Conservation (phyloP, 1,284 basidiomycete species). For the Stygiomarasmius scandens region DNA sequence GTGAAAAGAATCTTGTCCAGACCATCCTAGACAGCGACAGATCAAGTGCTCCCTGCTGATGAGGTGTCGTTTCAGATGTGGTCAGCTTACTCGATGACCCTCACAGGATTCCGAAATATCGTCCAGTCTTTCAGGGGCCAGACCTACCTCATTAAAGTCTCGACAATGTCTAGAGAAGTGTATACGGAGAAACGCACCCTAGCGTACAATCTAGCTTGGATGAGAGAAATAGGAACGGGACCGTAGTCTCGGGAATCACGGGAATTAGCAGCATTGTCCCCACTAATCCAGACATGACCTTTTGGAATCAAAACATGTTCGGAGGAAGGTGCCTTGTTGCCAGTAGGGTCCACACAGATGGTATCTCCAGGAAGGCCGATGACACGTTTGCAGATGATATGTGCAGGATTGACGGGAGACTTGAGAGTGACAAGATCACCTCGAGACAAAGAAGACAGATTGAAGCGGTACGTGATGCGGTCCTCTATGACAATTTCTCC, state of each 20-base stretch:
- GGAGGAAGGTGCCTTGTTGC: slow-evolving; percentile 56
- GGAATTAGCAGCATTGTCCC: slow-evolving; percentile 86
- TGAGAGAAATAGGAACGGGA: slow-evolving; percentile 84
- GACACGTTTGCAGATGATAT: slow-evolving; percentile 87
- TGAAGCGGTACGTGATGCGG: slow-evolving; percentile 56
- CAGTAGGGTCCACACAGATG: slow-evolving; percentile 85
- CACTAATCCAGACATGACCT: slow-evolving; percentile 90
- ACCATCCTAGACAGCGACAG: too few relatives aligned
- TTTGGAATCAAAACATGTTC: slow-evolving; percentile 79
- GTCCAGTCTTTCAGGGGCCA: slow-evolving; percentile 52
- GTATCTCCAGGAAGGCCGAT: slow-evolving; percentile 90
- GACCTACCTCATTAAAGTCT: slow-evolving; percentile 41
- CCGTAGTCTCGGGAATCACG: slow-evolving; percentile 91
- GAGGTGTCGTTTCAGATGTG: too few relatives aligned
- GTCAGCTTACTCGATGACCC: slow-evolving; percentile 44
- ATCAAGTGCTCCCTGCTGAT: too few relatives aligned
- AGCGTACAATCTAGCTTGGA: slow-evolving; percentile 78
- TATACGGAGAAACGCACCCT: slow-evolving; percentile 53
- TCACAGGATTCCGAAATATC: slow-evolving; percentile 51
- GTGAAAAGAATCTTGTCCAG: too few relatives aligned
- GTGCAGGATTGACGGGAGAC: slow-evolving; percentile 73
- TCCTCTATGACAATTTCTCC: slow-evolving; percentile 70
- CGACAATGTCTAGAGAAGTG: slow-evolving; percentile 1
- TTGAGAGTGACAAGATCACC: slow-evolving; percentile 84
- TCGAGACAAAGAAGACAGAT: slow-evolving; percentile 56